A percentile compares a stretch with the other conserved stretches of the same genome.
Evolutionary conservation across 495 filamentous ascomycete species (phyloP).

Genomic region (Apiosordaria backusii): DNA sequence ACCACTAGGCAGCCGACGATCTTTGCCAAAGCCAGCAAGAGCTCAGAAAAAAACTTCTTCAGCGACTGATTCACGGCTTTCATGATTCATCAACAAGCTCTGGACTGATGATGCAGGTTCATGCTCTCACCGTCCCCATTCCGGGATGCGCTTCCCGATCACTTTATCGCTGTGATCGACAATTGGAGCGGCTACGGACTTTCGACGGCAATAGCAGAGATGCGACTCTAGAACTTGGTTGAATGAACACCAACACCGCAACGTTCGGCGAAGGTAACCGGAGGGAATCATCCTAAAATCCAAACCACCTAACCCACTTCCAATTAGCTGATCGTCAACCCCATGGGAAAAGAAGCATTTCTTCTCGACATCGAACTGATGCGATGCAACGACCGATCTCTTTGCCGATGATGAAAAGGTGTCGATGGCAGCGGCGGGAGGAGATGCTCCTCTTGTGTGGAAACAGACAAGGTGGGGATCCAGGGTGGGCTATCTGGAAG

Average conservation of each 20-base stretch:
- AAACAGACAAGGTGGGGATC: not conserved
- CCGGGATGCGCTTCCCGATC: constrained; percentile 3
- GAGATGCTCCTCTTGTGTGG: not conserved
- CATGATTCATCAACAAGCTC: not conserved
- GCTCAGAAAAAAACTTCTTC: not conserved
- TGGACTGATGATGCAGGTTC: not conserved
- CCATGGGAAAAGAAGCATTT: not conserved
- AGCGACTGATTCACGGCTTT: not conserved
- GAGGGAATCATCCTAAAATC: not conserved
- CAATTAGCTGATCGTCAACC: not conserved
- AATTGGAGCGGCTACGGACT: not conserved
- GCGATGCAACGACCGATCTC: not conserved
- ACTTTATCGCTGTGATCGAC: not conserved
- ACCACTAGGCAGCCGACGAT: not conserved
- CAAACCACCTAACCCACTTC: not conserved
- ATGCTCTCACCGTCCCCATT: not conserved
- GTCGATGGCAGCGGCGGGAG: not conserved
- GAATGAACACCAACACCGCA: not conserved
- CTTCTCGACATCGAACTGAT: not conserved
- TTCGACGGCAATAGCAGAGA: not conserved
- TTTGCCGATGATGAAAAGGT: not conserved
- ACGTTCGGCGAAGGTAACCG: too few species aligned
- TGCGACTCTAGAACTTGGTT: not conserved
- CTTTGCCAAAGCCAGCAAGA: not conserved
- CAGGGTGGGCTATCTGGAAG: not conserved